These are phyloP conservation scores for Nakazawaea ishiwadae DNA, from an alignment of 805 yeast genomes.

Conservation along the genomic window DNA sequence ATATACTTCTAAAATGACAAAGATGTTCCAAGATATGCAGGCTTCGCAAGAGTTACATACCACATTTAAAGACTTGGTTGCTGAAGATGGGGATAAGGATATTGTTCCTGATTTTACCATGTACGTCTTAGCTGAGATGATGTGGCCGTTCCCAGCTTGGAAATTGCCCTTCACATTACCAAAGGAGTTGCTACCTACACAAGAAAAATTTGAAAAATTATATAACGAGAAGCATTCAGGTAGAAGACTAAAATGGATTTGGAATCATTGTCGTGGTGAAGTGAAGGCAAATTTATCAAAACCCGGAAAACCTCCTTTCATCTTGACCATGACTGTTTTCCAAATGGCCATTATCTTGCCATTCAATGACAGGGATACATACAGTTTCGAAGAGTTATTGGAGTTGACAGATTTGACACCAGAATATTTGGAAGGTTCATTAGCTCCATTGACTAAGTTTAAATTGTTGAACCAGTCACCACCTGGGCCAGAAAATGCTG, in stretches of 20 bases:
- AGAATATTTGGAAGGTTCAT: slow-evolving; percentile 67
- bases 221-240: slow-evolving; percentile 79
- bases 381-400: slow-evolving; percentile 55
- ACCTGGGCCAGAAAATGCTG: slow-evolving; percentile 48
- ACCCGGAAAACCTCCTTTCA: slow-evolving; percentile 76
- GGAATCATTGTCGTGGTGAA: slow-evolving; percentile 93
- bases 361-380: slow-evolving; percentile 65
- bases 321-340: slow-evolving; percentile 74
- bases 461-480: slow-evolving; percentile 69
- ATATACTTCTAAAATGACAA: slow-evolving; percentile 88
- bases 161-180: slow-evolving; percentile 59
- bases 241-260: slow-evolving; percentile 89
- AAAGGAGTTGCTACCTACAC: slow-evolving; percentile 54
- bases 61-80: slow-evolving; percentile 46
- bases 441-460: slow-evolving; percentile 74
- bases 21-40: slow-evolving; percentile 93
- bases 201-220: slow-evolving; percentile 60
- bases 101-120: slow-evolving; percentile 57
- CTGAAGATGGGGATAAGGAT: slow-evolving; percentile 28
- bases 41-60: slow-evolving; percentile 71
- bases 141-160: slow-evolving; percentile 73
- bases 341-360: slow-evolving; percentile 85
- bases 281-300: slow-evolving; percentile 79
- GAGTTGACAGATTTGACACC: slow-evolving; percentile 65
- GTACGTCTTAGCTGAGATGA: slow-evolving; percentile 76